A percentile compares a stretch with the other conserved stretches of the same genome.
These are phyloP conservation scores for Diplodia intermedia DNA, from an alignment of 2,329 filamentous ascomycete species.

Conservation along the genomic window DNA sequence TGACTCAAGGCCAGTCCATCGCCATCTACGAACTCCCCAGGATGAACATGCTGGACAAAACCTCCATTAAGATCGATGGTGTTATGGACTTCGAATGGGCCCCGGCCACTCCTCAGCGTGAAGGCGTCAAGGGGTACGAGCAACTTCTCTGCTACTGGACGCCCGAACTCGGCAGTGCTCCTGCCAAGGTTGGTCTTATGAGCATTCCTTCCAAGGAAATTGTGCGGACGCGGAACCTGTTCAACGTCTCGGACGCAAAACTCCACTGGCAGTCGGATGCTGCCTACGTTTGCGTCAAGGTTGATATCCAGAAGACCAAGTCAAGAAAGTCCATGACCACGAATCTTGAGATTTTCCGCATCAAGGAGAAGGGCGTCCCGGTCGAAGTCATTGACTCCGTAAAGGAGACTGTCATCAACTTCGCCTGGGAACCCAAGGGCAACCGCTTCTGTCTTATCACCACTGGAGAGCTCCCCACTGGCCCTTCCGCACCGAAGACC, in stretches of 20 bases:
- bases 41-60: conserved; percentile 91
- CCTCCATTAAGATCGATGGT: conserved; percentile 93
- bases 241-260: conserved; percentile 97
- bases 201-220: conserved; percentile 93
- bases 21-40: conserved; percentile 87
- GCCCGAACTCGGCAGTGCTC: conserved; percentile 96
- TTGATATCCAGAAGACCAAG: conserved; percentile 91
- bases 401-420: conserved; percentile 99
- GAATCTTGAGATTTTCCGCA: conserved; percentile 96
- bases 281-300: conserved; percentile 95
- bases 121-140: conserved; percentile 89
- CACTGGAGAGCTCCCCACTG: conserved; percentile 79
- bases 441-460: conserved; percentile 98
- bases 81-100: conserved; percentile 99
- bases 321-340: conserved; percentile 98
- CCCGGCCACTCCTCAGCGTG: conserved; percentile 79
- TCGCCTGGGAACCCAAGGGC: conserved; percentile 98
- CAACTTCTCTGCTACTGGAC: conserved; percentile 99
- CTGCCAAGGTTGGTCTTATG: conserved; percentile 96
- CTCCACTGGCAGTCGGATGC: conserved; percentile 98
- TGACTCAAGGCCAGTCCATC: conserved; percentile 87
- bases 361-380: conserved; percentile 96
- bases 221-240: conserved; percentile 92
- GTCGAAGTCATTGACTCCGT: conserved; percentile 97
- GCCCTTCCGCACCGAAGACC: conserved; percentile 87